Base-by-base conservation (phyloP, 805 yeast species). In the Pichia californica region DNA sequence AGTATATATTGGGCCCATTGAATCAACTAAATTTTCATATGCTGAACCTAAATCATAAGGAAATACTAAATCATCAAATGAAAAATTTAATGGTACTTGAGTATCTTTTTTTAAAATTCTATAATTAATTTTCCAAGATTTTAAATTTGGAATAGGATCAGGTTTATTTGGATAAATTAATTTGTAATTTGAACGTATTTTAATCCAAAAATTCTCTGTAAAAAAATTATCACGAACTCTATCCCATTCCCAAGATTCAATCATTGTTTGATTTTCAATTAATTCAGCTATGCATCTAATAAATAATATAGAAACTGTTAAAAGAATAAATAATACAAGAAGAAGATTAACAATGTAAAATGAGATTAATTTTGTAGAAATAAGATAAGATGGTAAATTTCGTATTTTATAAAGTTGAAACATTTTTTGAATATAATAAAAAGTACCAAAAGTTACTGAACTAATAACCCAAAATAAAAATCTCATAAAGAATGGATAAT, bases 181-280 rank as follows among this genome's bases (percentile, higher is more conserved):
- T 45, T 51, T 44, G 60, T 67, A 78, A 51, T 73, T 79, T 40
- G 55, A 54, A 43, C 69, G 63, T 23, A 76, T 69, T 52, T 63
- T 73, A 32, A 48, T 55, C 77, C 78, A 82, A 44, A 84, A 64
- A 37, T 74, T 63, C 35, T 71, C 77, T 2, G 74, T 71, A 41
- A 75, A 70, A 45, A 79, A 74, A 49, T 83, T 83, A 3, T 79
- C 66, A 41, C 79, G 88, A 2, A 87, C 69, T 52, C 98, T 72
- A 51, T 93, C 98, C 61, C 69, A 61, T 55, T 91, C 98, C 99
- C 99, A 91, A 2, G 74, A 68, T 64, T 91, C 99, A 41, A 91
- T 89, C 58, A 87, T 95, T 1, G 97, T 81, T 74, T 76, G 81
- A 21, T 96, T 96, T 25, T 69, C 63, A 1, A 74, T 49, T 48